Conservation (phyloP, 306 rosid genomes). For the Parietaria judaica region DNA sequence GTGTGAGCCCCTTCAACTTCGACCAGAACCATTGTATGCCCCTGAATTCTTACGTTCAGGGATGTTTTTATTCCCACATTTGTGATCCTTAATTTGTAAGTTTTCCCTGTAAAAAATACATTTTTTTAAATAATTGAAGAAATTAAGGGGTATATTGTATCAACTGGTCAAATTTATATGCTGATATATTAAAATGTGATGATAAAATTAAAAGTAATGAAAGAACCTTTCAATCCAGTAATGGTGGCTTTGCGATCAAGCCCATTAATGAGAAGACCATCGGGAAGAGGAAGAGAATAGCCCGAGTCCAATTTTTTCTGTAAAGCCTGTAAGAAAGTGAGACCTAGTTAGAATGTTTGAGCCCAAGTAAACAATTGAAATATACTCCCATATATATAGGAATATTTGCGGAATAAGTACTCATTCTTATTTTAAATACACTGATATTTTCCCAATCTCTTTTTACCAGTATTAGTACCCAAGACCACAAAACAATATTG, state of each 20-base stretch:
- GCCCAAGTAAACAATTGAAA: neutral
- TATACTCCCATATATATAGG: too few relatives aligned
- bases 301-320: conserved; percentile 48
- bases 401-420: neutral
- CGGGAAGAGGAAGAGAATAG: conserved; percentile 46
- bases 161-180: too few relatives aligned
- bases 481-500: too few relatives aligned
- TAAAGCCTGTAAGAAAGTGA: conserved; percentile 26
- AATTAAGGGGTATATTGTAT: neutral
- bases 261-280: conserved; percentile 76
- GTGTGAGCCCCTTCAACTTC: conserved; percentile 92
- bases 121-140: neutral
- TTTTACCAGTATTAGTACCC: neutral
- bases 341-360: neutral
- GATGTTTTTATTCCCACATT: conserved; percentile 63
- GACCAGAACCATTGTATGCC: conserved; percentile 47
- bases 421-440: neutral
- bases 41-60: conserved; percentile 61
- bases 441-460: neutral
- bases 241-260: conserved; percentile 15
- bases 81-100: conserved; percentile 69
- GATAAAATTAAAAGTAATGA: neutral
- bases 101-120: conserved; percentile 41
- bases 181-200: too few relatives aligned
- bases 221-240: conserved; percentile 44